A percentile compares a stretch with the other conserved stretches of the same genome.
These are phyloP conservation scores for Urochloa ruziziensis DNA, from an alignment of 176 grass and related monocot species.

Conservation along the genomic window DNA sequence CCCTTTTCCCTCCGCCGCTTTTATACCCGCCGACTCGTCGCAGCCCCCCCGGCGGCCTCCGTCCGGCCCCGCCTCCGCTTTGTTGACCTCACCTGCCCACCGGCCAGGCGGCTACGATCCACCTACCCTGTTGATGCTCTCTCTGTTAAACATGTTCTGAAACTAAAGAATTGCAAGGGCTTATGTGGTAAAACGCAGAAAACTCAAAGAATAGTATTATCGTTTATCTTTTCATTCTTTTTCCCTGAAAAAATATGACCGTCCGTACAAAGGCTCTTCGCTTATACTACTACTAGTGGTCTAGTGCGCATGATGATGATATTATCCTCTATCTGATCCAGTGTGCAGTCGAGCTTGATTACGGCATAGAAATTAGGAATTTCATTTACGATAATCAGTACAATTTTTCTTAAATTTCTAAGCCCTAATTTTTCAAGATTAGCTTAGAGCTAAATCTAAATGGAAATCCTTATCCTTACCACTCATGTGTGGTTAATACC, in stretches of 20 bases:
- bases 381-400: too few species aligned
- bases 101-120: not conserved
- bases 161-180: not conserved
- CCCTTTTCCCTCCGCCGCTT: constrained; percentile 16
- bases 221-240: too few species aligned
- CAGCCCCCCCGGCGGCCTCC: not conserved
- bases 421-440: too few species aligned
- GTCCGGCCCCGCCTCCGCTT: not conserved
- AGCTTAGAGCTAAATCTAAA: too few species aligned
- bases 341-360: not conserved
- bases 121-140: not conserved
- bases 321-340: not conserved
- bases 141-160: not conserved
- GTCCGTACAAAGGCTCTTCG: not conserved
- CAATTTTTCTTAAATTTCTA: too few species aligned
- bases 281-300: too few species aligned
- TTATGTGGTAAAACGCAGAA: not conserved
- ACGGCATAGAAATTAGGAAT: not conserved
- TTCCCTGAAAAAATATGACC: not conserved
- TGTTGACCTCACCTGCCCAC: not conserved
- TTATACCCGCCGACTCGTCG: constrained; percentile 10
- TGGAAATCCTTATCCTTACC: too few species aligned
- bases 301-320: not conserved
- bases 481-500: too few species aligned
- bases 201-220: too few species aligned